Percentiles rank a stretch among this genome's conserved stretches.
Conservation (phyloP, 2,329 filamentous ascomycete genomes). For the Diaporthe velutina region DNA sequence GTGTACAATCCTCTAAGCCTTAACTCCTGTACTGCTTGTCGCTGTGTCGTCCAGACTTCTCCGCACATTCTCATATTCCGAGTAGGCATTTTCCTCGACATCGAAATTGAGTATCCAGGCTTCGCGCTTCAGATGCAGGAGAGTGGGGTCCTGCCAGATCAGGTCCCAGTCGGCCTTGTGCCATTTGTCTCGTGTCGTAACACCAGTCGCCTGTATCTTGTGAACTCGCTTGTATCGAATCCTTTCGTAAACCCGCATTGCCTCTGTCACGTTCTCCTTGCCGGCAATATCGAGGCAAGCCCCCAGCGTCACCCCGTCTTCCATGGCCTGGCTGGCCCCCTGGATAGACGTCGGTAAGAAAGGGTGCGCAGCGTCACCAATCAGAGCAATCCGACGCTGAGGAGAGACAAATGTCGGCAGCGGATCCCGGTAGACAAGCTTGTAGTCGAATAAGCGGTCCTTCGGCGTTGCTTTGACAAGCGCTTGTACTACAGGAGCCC, state of each 20-base stretch:
- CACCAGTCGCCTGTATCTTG: constrained; percentile 61
- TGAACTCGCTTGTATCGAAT: constrained; percentile 62
- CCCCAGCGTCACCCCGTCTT: constrained; percentile 62
- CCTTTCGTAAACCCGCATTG: constrained; percentile 58
- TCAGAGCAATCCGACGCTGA: constrained; percentile 55
- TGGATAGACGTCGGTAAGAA: constrained; percentile 62
- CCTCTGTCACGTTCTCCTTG: constrained; percentile 52
- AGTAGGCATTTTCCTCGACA: constrained; percentile 59
- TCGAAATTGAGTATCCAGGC: constrained; percentile 64
- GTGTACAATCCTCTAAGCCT: neutral
- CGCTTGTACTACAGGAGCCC: constrained; percentile 60
- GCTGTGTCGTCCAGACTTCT: neutral
- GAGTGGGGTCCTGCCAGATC: constrained; percentile 58
- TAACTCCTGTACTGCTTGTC: neutral
- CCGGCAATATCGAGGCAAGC: constrained; percentile 54
- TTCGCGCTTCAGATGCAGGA: constrained; percentile 59
- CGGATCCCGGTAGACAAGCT: constrained; percentile 57
- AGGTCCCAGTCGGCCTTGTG: constrained; percentile 63
- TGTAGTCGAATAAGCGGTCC: constrained; percentile 53
- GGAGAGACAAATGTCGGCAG: constrained; percentile 57
- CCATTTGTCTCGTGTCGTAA: constrained; percentile 62
- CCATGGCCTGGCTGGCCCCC: constrained; percentile 62
- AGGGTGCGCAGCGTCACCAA: constrained; percentile 65
- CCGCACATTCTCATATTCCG: constrained; percentile 5
- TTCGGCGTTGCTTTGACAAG: constrained; percentile 58